A percentile compares a stretch with the other conserved stretches of the same genome.
These are phyloP conservation scores for Monosporascus sp. DNA, from an alignment of 2,329 filamentous ascomycete species.

Conservation along the genomic window DNA sequence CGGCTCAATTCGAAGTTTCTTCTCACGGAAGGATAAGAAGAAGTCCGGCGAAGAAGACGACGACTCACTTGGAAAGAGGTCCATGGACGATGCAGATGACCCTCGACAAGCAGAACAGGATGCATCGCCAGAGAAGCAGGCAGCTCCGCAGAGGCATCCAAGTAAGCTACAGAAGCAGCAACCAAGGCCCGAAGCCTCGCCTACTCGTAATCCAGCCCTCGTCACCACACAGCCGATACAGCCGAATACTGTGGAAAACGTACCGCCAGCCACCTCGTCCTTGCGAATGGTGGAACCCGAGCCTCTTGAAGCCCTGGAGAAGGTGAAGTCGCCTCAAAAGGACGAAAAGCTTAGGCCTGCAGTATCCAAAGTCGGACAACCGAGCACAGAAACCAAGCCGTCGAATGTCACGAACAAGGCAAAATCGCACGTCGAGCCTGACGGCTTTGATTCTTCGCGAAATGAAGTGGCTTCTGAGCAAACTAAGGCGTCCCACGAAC, in stretches of 20 bases:
- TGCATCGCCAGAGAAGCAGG: constrained; percentile 38
- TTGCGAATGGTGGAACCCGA: constrained; percentile 55
- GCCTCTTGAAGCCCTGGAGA: constrained; percentile 32
- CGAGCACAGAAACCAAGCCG: constrained; percentile 43
- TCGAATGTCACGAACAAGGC: constrained; percentile 50
- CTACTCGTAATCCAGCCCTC: constrained; percentile 33
- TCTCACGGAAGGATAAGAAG: constrained; percentile 59
- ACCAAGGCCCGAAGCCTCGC: constrained; percentile 43
- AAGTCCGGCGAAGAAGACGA: constrained; percentile 52
- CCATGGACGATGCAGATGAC: constrained; percentile 50
- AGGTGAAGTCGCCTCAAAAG: constrained; percentile 26
- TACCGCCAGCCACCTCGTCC: constrained; percentile 42
- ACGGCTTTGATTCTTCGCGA: constrained; percentile 62
- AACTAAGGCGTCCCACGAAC: constrained; percentile 17
- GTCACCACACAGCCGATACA: constrained; percentile 25
- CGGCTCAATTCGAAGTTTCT: constrained; percentile 49
- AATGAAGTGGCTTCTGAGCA: constrained; percentile 32
- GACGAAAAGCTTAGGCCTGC: constrained; percentile 33
- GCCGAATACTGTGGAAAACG: constrained; percentile 48
- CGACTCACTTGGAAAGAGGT: constrained; percentile 56
- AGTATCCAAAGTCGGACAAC: constrained; percentile 38
- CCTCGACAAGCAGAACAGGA: constrained; percentile 38
- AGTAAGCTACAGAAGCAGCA: constrained; percentile 69
- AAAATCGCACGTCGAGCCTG: constrained; percentile 59
- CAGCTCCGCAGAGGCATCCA: constrained; percentile 46